Base-by-base conservation (phyloP, 73 alveolate species). In the Stentor roeselii region DNA sequence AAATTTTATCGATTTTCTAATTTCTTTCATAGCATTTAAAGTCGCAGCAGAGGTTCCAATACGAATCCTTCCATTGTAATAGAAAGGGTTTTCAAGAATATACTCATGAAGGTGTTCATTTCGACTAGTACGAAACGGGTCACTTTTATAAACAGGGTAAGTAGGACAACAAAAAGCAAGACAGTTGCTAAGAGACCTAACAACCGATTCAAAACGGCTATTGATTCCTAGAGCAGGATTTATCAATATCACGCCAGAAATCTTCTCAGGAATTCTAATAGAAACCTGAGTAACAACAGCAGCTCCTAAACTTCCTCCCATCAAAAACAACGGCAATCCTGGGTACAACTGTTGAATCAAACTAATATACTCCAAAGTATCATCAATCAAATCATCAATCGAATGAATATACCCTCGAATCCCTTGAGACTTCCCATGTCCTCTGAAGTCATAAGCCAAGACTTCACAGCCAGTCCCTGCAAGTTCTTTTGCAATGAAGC, bases 271-370 rank as follows among this genome's bases (percentile, higher is more conserved):
- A 30, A 34, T 11, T 67, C 37, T 30, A 15, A 67, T 21, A 67
- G 80, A 21, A 32, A 67, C 80, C 21, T 67, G 21, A 30, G 34
- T 67, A 21, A n/a, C 11, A 15, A 67, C 80, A 67, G 37, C 41
- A 21, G 42, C 80, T 30, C 80, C 80, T 32, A 67, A 27, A 30
- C 50, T 30, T 34, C 80, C 80, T n/a, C 80, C 80, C 80, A 67
- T 67, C 11, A 67, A 21, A 2, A 67, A 67, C 11, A 67, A 27
- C 37, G 80, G 80, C 41, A 67, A 21, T n/a, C 34, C 80, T 21
- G 37, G 37, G 2, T 67, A 67, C 15, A 67, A 34, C 2, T 67
- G 27, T 32, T 67, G 15, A 21, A 32, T 32, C 11, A 1, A 36
- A 67, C 37, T n/a, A 67, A 67, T n/a, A 34, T 27, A 67, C 15